Percentiles rank a stretch among this genome's conserved stretches.
phyloP scores from a whole-genome alignment of 176 grass and related monocot genomes.

The barley (Hordeum vulgare) region DNA sequence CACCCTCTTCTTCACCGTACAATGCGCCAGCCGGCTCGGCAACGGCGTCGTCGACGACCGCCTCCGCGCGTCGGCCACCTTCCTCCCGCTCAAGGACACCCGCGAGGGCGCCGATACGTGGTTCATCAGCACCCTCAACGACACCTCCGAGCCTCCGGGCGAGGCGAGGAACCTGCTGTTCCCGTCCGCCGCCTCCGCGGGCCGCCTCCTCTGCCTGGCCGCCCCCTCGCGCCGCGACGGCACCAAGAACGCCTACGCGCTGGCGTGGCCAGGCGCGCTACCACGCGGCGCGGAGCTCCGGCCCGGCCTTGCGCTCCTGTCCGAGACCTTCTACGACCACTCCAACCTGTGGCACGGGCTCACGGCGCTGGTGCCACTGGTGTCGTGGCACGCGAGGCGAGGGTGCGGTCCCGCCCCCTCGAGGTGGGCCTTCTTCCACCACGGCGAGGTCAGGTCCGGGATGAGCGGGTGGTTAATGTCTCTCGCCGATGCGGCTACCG shows the following conservation, averaged over 20 bases:
- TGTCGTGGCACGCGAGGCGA: conserved; percentile 37
- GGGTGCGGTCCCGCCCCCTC: conserved; percentile 18
- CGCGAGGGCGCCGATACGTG: conserved; percentile 18
- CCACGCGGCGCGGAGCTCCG: conserved; percentile 33
- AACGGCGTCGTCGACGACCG: not conserved
- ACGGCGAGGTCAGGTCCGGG: conserved; percentile 28
- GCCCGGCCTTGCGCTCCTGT: conserved; percentile 42
- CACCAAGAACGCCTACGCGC: conserved; percentile 51
- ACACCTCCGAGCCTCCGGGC: conserved; percentile 38
- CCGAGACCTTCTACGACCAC: conserved; percentile 67
- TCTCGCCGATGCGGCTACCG: not conserved
- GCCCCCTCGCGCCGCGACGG: conserved; percentile 27
- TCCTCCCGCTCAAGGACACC: conserved; percentile 56
- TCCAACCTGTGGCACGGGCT: conserved; percentile 65
- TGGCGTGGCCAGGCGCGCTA: conserved; percentile 50
- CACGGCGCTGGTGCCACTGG: conserved; percentile 39
- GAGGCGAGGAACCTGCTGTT: conserved; percentile 47
- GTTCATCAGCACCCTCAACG: conserved; percentile 67
- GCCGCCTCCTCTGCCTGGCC: conserved; percentile 49
- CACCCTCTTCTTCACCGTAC: not conserved
- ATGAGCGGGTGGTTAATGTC: conserved; percentile 43
- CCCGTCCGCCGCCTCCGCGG: conserved; percentile 44
- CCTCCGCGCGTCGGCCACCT: conserved; percentile 37
- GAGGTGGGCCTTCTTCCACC: conserved; percentile 56
- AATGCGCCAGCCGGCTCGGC: not conserved